Evolutionary conservation across 306 rosid genomes (phyloP).

Genomic region (Prunus mira): DNA sequence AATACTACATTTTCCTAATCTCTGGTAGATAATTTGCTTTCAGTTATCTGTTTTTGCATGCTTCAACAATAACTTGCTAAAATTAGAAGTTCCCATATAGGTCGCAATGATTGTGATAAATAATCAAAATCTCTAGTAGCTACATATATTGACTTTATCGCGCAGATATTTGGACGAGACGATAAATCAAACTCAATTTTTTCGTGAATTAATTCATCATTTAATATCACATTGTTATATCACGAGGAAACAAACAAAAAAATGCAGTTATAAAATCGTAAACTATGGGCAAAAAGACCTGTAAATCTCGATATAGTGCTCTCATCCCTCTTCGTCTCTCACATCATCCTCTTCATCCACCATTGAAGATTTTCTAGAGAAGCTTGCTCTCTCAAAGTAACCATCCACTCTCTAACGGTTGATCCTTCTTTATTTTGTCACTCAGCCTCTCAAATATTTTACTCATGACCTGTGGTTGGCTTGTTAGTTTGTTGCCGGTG

Average conservation of each 20-base stretch:
- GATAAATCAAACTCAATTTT: neutral
- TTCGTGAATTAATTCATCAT: neutral
- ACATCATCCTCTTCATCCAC: neutral
- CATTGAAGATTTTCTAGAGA: neutral
- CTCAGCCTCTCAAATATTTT: neutral
- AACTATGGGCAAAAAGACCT: neutral
- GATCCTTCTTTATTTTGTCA: neutral
- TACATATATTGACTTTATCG: neutral
- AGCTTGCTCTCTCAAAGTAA: neutral
- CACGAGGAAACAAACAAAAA: neutral
- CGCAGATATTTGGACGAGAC: neutral
- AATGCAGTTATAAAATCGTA: neutral
- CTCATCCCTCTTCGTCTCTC: neutral
- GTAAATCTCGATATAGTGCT: neutral
- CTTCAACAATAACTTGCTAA: neutral
- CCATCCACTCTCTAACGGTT: neutral
- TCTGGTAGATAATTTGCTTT: neutral
- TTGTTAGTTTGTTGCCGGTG: neutral
- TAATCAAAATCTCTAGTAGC: neutral
- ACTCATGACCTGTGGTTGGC: neutral
- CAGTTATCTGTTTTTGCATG: neutral
- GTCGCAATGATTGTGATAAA: neutral
- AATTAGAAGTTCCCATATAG: neutral
- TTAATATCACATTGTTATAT: neutral
- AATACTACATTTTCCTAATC: no score